These are phyloP conservation scores for Nidula microcarpa DNA, from an alignment of 768 basidiomycete species.

Conservation along the genomic window DNA sequence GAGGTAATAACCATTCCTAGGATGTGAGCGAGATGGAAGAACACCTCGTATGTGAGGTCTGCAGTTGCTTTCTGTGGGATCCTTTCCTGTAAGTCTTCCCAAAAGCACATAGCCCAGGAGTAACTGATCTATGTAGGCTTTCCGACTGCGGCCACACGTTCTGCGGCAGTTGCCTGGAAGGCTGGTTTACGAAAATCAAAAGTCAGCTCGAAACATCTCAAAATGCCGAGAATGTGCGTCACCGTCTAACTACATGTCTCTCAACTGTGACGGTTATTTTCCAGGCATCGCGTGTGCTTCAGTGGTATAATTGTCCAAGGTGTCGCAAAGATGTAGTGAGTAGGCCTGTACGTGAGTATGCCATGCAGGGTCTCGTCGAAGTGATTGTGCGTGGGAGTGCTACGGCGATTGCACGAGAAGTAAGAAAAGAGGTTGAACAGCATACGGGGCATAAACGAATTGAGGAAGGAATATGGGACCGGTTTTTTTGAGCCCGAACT, in stretches of 20 bases:
- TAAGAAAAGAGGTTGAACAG: neutral
- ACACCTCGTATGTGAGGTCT: constrained; percentile 46
- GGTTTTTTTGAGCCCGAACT: too few species aligned
- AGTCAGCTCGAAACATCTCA: too few species aligned
- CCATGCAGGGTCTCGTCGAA: neutral
- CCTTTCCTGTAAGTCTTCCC: constrained; percentile 42
- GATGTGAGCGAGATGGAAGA: constrained; percentile 34
- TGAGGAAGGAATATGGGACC: too few species aligned
- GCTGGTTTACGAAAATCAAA: constrained; percentile 15
- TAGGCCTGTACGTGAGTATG: constrained; percentile 11
- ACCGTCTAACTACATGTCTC: too few species aligned
- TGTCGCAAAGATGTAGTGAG: constrained; percentile 21
- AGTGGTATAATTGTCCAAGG: constrained; percentile 26
- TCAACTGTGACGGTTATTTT: neutral
- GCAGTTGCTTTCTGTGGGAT: constrained; percentile 44
- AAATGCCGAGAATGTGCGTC: too few species aligned
- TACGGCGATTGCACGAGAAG: neutral
- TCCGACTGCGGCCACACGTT: constrained; percentile 51
- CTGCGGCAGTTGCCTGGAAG: constrained; percentile 43
- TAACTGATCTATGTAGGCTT: constrained; percentile 29
- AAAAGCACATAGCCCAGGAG: neutral
- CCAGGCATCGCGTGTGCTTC: neutral
- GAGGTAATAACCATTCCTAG: constrained; percentile 10
- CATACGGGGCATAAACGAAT: too few species aligned
- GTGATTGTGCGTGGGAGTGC: neutral